phyloP scores from a whole-genome alignment of 192 early-diverging fungal genomes.

The Dissophora globulifera region DNA sequence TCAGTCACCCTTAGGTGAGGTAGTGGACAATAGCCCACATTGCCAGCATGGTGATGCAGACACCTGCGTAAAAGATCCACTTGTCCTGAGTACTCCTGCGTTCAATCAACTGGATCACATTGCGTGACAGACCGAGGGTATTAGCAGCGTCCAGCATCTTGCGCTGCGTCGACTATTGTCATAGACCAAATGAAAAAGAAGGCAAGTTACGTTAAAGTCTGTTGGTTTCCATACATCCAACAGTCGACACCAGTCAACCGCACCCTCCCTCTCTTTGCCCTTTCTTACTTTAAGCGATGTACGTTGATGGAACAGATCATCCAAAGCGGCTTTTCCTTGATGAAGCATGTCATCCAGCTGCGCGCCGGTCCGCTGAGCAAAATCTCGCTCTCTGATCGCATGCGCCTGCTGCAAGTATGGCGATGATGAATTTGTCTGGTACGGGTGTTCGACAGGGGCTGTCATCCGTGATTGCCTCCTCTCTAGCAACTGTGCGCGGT shows the following conservation, averaged over 20 bases:
- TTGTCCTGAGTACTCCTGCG: slow-evolving; percentile 65
- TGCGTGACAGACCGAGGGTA: slow-evolving; percentile 68
- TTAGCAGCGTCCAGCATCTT: slow-evolving; percentile 66
- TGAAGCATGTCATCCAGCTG: slow-evolving; percentile 65
- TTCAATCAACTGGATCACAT: slow-evolving; percentile 68
- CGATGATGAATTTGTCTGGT: slow-evolving; percentile 58
- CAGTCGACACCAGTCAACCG: no score
- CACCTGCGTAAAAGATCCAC: slow-evolving; percentile 69
- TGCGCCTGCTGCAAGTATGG: slow-evolving; percentile 54
- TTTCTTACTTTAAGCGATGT: slow-evolving; percentile 64
- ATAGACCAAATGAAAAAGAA: not conserved
- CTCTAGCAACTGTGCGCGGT: slow-evolving; percentile 59
- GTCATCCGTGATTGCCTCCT: slow-evolving; percentile 52
- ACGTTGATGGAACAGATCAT: slow-evolving; percentile 67
- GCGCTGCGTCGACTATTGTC: slow-evolving; percentile 62
- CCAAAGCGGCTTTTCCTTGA: slow-evolving; percentile 59
- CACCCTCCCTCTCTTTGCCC: no score
- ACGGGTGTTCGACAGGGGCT: slow-evolving; percentile 45
- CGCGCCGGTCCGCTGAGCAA: slow-evolving; percentile 58
- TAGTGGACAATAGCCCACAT: slow-evolving; percentile 68
- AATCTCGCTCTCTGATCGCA: slow-evolving; percentile 57
- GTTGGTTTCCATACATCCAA: no score
- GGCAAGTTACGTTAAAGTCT: no score
- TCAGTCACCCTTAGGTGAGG: slow-evolving; percentile 59
- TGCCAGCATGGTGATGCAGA: slow-evolving; percentile 58